Evolutionary conservation across 148 eudicot genomes (phyloP).

Genomic region (Rhododendron simsii): DNA sequence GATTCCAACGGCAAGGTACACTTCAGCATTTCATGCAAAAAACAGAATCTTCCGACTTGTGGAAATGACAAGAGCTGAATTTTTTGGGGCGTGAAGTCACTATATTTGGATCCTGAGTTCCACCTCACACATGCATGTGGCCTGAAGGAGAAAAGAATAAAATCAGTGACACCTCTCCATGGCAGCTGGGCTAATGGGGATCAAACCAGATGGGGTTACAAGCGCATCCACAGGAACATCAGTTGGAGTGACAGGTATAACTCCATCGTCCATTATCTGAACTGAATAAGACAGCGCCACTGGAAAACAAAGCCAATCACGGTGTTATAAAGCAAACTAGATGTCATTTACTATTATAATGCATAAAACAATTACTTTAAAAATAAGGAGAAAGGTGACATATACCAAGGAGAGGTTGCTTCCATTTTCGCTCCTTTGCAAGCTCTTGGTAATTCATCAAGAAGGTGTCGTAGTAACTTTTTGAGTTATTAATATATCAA

Average conservation of each 20-base stretch:
- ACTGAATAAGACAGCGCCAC: constrained; percentile 86
- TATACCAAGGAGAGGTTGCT: constrained; percentile 76
- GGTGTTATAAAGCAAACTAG: not conserved
- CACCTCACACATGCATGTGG: not conserved
- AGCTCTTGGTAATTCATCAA: constrained; percentile 74
- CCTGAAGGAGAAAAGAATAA: not conserved
- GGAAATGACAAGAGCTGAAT: not conserved
- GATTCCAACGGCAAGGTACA: not conserved
- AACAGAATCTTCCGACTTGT: not conserved
- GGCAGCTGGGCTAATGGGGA: constrained; percentile 66
- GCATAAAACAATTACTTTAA: not conserved
- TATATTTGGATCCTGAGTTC: not conserved
- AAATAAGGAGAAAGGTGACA: constrained; percentile 3
- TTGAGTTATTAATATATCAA: constrained; percentile 14
- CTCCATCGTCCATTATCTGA: constrained; percentile 85
- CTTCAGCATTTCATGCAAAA: not conserved
- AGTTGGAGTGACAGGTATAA: constrained; percentile 75
- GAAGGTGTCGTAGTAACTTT: constrained; percentile 92
- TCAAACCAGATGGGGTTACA: constrained; percentile 77
- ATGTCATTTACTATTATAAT: not conserved
- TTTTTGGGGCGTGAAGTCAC: not conserved
- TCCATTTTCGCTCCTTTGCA: constrained; percentile 71
- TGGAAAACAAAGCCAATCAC: constrained; percentile 24
- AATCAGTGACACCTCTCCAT: constrained; percentile 27
- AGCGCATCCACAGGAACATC: constrained; percentile 78